These are phyloP conservation scores for Aspergillus japonicus DNA, from an alignment of 2,329 filamentous ascomycete genomes.

Conservation along the genomic window DNA sequence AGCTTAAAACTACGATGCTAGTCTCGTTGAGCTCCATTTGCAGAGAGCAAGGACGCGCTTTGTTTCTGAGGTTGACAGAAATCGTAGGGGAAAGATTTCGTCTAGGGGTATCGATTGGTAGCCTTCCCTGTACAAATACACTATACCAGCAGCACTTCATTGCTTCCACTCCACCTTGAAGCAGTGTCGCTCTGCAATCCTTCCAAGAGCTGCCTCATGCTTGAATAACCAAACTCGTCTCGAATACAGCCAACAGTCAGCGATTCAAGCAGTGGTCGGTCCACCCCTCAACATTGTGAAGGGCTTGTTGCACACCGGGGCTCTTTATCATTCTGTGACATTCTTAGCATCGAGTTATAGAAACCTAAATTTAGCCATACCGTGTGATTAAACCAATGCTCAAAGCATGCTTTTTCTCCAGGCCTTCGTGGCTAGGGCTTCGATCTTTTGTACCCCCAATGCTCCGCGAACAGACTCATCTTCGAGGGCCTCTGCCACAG, in stretches of 20 bases:
- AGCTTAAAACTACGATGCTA: neutral
- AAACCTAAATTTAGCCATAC: neutral
- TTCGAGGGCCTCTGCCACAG: slow-evolving; percentile 80
- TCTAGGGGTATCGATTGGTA: neutral
- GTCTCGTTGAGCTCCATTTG: neutral
- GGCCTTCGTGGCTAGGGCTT: slow-evolving; percentile 72
- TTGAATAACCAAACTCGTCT: neutral
- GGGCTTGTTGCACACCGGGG: neutral
- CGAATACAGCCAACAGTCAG: neutral
- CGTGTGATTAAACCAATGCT: slow-evolving; percentile 19
- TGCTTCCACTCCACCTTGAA: neutral
- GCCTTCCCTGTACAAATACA: neutral
- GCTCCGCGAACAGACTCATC: slow-evolving; percentile 71
- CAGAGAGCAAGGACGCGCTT: neutral
- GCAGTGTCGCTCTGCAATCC: neutral
- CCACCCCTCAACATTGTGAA: too few species aligned
- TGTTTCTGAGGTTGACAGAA: neutral
- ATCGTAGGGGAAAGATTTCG: neutral
- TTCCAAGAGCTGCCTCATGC: neutral
- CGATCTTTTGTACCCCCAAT: slow-evolving; percentile 76
- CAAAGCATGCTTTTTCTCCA: slow-evolving; percentile 92
- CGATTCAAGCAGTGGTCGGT: neutral
- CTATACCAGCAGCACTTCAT: neutral
- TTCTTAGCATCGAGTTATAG: neutral
- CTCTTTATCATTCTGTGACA: neutral